Conservation (phyloP, 129 eudicot genomes). For the Heracleum sosnowskyi region DNA sequence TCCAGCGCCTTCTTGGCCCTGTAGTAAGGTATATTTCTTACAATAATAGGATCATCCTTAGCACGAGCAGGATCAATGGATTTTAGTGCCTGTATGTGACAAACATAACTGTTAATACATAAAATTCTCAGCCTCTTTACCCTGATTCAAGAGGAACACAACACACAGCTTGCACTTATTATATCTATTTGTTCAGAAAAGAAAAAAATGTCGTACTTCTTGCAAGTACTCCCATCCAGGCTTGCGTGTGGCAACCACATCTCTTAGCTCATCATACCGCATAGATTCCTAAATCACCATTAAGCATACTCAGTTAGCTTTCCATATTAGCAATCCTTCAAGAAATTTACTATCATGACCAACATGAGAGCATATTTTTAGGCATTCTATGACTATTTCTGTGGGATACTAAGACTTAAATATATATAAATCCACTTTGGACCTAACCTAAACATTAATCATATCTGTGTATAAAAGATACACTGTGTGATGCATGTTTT, state of each 20-base stretch:
- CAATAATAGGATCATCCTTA: conserved; percentile 74
- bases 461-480: not conserved
- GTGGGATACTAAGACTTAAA: not conserved
- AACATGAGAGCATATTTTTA: not conserved
- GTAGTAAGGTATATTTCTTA: conserved; percentile 65
- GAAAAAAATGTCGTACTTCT: conserved; percentile 47
- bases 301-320: not conserved
- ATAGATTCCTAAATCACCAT: conserved; percentile 52
- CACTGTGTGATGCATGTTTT: not conserved
- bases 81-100: conserved; percentile 49
- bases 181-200: not conserved
- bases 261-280: conserved; percentile 89
- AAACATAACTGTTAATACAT: not conserved
- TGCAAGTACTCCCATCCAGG: conserved; percentile 99
- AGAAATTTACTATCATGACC: not conserved
- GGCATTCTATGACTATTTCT: not conserved
- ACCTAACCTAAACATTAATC: not conserved
- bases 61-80: conserved; percentile 86
- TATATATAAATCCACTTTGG: not conserved
- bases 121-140: conserved; percentile 5
- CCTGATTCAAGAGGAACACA: not conserved
- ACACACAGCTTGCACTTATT: conserved; percentile 2
- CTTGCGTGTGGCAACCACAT: conserved; percentile 63
- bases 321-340: not conserved
- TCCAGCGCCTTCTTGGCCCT: conserved; percentile 69